phyloP scores from a whole-genome alignment of 192 early-diverging fungal species.

The Dissophora globulifera region DNA sequence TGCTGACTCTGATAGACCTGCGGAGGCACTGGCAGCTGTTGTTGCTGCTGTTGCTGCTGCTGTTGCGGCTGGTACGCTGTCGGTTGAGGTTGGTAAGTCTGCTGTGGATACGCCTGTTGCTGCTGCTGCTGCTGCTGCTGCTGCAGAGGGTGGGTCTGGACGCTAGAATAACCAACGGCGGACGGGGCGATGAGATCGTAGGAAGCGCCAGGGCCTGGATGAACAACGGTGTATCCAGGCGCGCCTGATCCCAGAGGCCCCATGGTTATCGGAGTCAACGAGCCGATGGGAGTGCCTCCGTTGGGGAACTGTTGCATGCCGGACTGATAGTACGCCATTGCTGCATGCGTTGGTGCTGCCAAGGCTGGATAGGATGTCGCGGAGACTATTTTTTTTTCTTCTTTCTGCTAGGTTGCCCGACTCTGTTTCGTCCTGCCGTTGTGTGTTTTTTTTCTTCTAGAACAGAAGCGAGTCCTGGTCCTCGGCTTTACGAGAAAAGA shows the following conservation, averaged over 20 bases:
- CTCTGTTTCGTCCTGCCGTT: no score
- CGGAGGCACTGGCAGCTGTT: slow-evolving; percentile 18
- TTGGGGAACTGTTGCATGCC: slow-evolving; percentile 33
- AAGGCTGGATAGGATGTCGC: no score
- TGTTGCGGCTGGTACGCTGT: background rate
- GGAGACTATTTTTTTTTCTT: no score
- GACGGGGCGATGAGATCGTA: slow-evolving; percentile 7
- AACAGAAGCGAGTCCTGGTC: no score
- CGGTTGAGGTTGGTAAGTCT: no score
- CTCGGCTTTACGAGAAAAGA: no score
- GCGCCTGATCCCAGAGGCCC: slow-evolving; percentile 22
- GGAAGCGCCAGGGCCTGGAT: background rate
- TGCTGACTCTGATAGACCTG: slow-evolving; percentile 25
- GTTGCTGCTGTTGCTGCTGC: background rate
- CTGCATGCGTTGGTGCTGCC: slow-evolving; percentile 26
- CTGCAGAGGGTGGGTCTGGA: slow-evolving; percentile 19
- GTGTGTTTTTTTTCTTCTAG: no score
- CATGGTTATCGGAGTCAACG: slow-evolving; percentile 26
- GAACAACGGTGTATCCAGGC: slow-evolving; percentile 18
- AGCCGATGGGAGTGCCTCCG: slow-evolving; percentile 26
- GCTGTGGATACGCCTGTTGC: slow-evolving; percentile 7
- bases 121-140: slow-evolving; percentile 26
- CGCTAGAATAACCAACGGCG: slow-evolving; percentile 8
- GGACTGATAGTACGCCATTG: slow-evolving; percentile 34
- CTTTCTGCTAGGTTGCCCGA: no score